A percentile compares a stretch with the other conserved stretches of the same genome.
phyloP scores from a whole-genome alignment of 495 filamentous ascomycete genomes.

The Friedmanniomyces endolithicus region DNA sequence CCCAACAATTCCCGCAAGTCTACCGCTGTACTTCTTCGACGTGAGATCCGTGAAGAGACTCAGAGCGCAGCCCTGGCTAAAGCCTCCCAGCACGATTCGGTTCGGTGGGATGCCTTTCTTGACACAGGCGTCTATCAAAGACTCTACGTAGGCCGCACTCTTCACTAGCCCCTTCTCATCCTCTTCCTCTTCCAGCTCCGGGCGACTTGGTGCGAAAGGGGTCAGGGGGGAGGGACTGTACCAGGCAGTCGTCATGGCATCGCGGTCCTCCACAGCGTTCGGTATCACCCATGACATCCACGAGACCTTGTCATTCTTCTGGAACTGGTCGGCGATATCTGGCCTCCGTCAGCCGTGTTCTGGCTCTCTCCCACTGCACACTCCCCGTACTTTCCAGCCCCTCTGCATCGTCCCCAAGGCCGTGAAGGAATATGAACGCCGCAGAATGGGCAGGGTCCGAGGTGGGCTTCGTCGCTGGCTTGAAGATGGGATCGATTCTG shows the following conservation, averaged over 20 bases:
- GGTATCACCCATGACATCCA: conserved; percentile 35
- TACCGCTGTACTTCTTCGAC: conserved; percentile 25
- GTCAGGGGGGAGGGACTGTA: conserved; percentile 30
- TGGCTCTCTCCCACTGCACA: not conserved
- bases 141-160: conserved; percentile 30
- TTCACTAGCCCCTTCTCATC: conserved; percentile 29
- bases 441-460: conserved; percentile 28
- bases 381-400: conserved; percentile 28
- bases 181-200: conserved; percentile 27
- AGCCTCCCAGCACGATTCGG: conserved; percentile 34
- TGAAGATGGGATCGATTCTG: conserved; percentile 24
- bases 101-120: conserved; percentile 27
- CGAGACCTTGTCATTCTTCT: conserved; percentile 31
- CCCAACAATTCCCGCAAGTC: conserved; percentile 30
- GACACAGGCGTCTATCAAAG: conserved; percentile 30
- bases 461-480: conserved; percentile 20
- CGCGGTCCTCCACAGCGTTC: conserved; percentile 32
- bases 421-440: conserved; percentile 37
- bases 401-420: conserved; percentile 33
- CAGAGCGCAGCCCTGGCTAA: conserved; percentile 35
- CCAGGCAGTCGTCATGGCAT: conserved; percentile 32
- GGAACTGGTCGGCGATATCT: conserved; percentile 33
- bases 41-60: conserved; percentile 28
- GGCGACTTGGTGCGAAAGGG: conserved; percentile 25
- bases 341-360: not conserved